Evolutionary conservation across 1,284 basidiomycete species (phyloP), one percentile per base, ranked within the genome.

Genomic region (Mycena citricolor): DNA sequence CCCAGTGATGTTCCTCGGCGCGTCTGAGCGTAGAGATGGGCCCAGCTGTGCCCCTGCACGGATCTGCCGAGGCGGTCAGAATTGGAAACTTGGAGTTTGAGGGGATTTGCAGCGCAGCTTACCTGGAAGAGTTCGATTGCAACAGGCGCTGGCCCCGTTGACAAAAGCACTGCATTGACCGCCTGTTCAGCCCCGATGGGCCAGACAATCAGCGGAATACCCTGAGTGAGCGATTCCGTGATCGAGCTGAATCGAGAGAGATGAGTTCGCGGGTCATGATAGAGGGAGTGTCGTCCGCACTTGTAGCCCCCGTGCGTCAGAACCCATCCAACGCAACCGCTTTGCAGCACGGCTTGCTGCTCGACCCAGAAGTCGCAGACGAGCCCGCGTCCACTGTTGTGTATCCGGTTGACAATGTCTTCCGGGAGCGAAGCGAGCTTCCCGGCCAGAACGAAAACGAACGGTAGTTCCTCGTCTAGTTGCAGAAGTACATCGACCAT

Each of bases 111-210:
- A 14, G 33, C 23, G 2, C n/a, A n/a, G n/a, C n/a, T n/a, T 24
- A 49, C 47, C 47, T 49, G 47, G 5, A 49, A 14, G 17, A 49
- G 38, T 17, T 49, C 47, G 14, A 49, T 44, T 3, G 47, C 47
- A n/a, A 49, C 38, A 2, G 47, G 41, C 17, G 39, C 35, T 8
- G 47, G 37, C 5, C 14, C 47, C 10, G 37, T 8, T 0, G 42
- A 44, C 22, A 49, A 24, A 8, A 32, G 21, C 20, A 35, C 35
- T 2, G 42, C 47, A 23, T 49, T 49, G 3, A 43, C 4, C 1
- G 47, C 25, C 38, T 49, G 47, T 19, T 49, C 47, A 10, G 25
- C 42, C 10, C 23, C 24, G 8, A 23, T 33, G 4, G 47, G 47
- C 47, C 47, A 49, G 13, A 49, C 21, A 12, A 49, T 44, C 16